These are phyloP conservation scores for Leccinellum rugosiceps DNA, from an alignment of 768 basidiomycete species.

Conservation along the genomic window DNA sequence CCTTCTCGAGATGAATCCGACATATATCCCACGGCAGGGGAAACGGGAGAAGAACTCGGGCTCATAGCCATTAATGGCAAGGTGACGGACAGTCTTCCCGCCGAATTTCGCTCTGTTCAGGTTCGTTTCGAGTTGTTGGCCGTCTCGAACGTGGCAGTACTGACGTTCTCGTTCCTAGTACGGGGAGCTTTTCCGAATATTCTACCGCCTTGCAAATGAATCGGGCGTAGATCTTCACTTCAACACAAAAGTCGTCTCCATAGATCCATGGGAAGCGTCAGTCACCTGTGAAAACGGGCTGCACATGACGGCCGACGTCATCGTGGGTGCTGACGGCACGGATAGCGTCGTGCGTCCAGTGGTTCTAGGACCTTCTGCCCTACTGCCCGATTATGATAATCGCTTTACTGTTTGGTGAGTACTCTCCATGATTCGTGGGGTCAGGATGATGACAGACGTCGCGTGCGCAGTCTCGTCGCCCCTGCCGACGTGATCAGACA, in stretches of 20 bases:
- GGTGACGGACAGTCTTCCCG: slow-evolving; percentile 42
- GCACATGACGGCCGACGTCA: slow-evolving; percentile 43
- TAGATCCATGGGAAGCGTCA: slow-evolving; percentile 30
- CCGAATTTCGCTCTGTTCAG: slow-evolving; percentile 45
- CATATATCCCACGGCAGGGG: slow-evolving; percentile 27
- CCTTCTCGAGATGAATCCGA: no score
- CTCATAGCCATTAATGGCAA: slow-evolving; percentile 42
- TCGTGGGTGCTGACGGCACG: slow-evolving; percentile 63
- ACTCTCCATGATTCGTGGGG: not conserved
- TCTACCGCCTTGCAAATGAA: slow-evolving; percentile 44
- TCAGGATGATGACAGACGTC: not conserved
- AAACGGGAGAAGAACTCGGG: slow-evolving; percentile 42
- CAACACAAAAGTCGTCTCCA: slow-evolving; percentile 34
- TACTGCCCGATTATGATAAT: slow-evolving; percentile 11
- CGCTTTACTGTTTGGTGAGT: slow-evolving; percentile 16
- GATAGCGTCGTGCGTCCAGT: slow-evolving; percentile 40
- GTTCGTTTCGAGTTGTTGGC: slow-evolving; percentile 28
- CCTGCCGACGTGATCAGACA: slow-evolving; percentile 16
- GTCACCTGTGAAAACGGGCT: slow-evolving; percentile 40
- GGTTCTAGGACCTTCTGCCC: slow-evolving; percentile 21
- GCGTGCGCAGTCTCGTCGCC: slow-evolving; percentile 8
- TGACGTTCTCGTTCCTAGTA: slow-evolving; percentile 36
- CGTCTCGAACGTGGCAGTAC: not conserved
- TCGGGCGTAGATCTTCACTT: slow-evolving; percentile 49
- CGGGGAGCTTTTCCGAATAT: slow-evolving; percentile 45